Evolutionary conservation across 1,139 yeast genomes (phyloP), one percentile per base, ranked within the genome.

Genomic region (Pichia sp.): DNA sequence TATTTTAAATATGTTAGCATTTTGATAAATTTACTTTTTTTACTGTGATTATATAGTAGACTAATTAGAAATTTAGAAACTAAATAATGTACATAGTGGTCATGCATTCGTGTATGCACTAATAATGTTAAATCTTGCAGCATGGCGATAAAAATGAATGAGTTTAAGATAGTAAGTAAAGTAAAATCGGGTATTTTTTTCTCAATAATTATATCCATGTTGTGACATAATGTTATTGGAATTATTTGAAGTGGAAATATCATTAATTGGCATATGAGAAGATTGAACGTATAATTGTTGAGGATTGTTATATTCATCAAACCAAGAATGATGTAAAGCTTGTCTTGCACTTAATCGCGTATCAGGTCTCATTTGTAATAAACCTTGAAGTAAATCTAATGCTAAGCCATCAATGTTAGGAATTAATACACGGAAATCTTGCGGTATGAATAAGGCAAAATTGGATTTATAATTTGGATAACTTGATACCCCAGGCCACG

Each of bases 251-350:
- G 26, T 15, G 14, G 16, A n/a, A 14, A 23, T 28, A 13, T 22
- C 21, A 21, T n/a, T 15, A 10, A 18, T 31, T 38, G 30, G 15
- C 5, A 18, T 20, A 22, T 50, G 56, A n/a, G 45, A 48, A 27
- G 35, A 37, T 36, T 20, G 40, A 26, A 38, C 21, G 23, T 48
- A 34, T 32, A 41, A 26, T 40, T 45, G 35, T 37, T 45, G 65
- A 60, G 39, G 51, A 23, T 43, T 51, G 19, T 74, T 65, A 33
- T 80, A 81, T 57, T 89, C 96, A 42, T 84, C 84, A 62, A 91
- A 89, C 96, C 96, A 91, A 4, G 95, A 94, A 59, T 89, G 96
- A 55, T 83, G 91, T 53, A 91, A 72, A 3, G 96, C 95, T 60
- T 86, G 95, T 50, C 91, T 75, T 5, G 97, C 96, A 34, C 93